Conservation (phyloP, 2,329 filamentous ascomycete species). For the Fusarium sp. region DNA sequence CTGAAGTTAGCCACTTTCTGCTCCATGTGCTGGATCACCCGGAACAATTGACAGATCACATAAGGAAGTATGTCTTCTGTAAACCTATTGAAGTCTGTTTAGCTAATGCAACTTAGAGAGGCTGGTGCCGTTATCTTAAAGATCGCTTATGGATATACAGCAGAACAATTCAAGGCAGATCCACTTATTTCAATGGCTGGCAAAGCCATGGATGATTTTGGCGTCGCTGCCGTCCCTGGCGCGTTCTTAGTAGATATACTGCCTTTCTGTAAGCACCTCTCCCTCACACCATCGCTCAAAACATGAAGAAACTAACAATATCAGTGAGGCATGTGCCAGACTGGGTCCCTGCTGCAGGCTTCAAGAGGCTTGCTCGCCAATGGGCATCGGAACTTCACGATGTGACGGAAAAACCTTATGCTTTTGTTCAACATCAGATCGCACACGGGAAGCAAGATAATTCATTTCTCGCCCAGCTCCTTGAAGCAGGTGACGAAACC, state of each 20-base stretch:
- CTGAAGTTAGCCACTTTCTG: slow-evolving; percentile 49
- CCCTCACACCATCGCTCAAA: neutral
- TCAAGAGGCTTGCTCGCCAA: slow-evolving; percentile 25
- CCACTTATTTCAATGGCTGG: slow-evolving; percentile 29
- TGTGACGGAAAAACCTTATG: slow-evolving; percentile 27
- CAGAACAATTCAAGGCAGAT: slow-evolving; percentile 32
- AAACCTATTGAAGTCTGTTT: fast-evolving
- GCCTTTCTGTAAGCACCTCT: slow-evolving; percentile 21
- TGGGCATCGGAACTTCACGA: slow-evolving; percentile 14
- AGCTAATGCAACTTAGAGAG: slow-evolving; percentile 18
- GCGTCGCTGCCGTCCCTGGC: slow-evolving; percentile 22
- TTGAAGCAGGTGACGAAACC: slow-evolving; percentile 15
- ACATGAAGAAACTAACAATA: neutral
- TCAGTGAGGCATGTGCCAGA: slow-evolving; percentile 30
- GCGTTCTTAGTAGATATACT: slow-evolving; percentile 36
- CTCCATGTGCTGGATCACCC: slow-evolving; percentile 53
- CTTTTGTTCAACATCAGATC: slow-evolving; percentile 33
- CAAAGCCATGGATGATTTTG: slow-evolving; percentile 33
- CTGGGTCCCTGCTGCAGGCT: slow-evolving; percentile 32
- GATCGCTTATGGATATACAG: slow-evolving; percentile 38
- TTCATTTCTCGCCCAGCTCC: slow-evolving; percentile 23
- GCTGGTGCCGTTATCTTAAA: slow-evolving; percentile 33
- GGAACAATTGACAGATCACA: slow-evolving; percentile 53
- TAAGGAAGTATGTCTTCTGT: slow-evolving; percentile 53
- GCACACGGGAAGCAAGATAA: slow-evolving; percentile 6